Conservation (phyloP, 2,329 filamentous ascomycete genomes). For the Teratosphaeria pseudoeucalypti region DNA sequence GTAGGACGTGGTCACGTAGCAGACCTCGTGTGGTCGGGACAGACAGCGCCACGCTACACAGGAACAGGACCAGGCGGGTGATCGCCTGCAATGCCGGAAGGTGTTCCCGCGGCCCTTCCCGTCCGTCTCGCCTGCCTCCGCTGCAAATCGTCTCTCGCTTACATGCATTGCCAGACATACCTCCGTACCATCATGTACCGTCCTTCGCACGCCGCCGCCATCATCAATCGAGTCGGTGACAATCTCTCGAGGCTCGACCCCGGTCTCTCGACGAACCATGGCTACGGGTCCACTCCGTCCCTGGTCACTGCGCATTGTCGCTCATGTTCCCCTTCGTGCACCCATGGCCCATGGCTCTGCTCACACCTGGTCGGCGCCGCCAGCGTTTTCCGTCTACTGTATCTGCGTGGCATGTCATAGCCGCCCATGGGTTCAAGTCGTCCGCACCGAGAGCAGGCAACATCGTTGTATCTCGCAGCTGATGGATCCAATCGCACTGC, state of each 20-base stretch:
- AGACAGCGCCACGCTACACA: not conserved
- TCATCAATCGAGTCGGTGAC: too few relatives aligned
- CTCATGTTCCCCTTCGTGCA: not conserved
- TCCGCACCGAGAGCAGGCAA: not conserved
- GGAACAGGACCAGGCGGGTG: not conserved
- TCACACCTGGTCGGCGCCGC: not conserved
- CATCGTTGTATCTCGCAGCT: not conserved
- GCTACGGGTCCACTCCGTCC: not conserved
- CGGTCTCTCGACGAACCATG: not conserved
- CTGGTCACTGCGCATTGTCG: not conserved
- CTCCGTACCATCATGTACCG: not conserved
- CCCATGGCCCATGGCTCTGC: not conserved
- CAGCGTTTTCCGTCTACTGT: not conserved
- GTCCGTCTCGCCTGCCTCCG: not conserved
- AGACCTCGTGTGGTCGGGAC: not conserved
- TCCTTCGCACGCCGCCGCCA: too few relatives aligned
- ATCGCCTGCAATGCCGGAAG: slow-evolving; percentile 2
- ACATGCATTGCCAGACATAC: not conserved
- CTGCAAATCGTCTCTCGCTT: not conserved
- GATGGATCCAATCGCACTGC: not conserved
- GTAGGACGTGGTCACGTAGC: not conserved
- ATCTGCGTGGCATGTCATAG: not conserved
- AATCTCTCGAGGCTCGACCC: not conserved
- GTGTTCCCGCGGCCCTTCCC: not conserved
- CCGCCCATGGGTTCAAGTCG: not conserved